A percentile compares a stretch with the other conserved stretches of the same genome.
Conservation (phyloP, 192 early-diverging fungal genomes). For the Radiomyces spectabilis region DNA sequence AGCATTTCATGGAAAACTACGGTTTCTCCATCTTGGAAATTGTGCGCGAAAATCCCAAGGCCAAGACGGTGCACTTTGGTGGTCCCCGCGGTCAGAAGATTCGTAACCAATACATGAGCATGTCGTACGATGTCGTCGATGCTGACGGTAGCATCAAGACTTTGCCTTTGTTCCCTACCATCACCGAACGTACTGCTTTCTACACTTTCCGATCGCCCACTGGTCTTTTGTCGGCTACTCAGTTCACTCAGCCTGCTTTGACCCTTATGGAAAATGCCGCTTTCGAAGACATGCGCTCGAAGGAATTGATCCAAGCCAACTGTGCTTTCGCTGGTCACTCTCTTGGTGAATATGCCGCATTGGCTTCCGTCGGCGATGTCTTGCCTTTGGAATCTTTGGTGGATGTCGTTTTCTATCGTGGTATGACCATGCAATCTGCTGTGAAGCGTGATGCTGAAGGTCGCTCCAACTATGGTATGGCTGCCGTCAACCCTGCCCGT, state of each 20-base stretch:
- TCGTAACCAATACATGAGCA: constrained; percentile 74
- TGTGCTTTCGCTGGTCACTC: constrained; percentile 89
- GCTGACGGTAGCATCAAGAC: constrained; percentile 67
- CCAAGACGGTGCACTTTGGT: constrained; percentile 84
- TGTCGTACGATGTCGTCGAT: constrained; percentile 88
- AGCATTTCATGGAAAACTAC: constrained; percentile 78
- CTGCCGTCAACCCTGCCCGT: constrained; percentile 87
- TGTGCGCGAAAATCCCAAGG: constrained; percentile 78
- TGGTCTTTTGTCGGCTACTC: constrained; percentile 87
- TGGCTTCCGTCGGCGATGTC: constrained; percentile 83
- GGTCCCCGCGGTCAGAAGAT: constrained; percentile 76
- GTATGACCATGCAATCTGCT: constrained; percentile 97
- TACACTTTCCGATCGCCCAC: constrained; percentile 81
- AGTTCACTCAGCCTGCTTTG: constrained; percentile 92
- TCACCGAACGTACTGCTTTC: constrained; percentile 57
- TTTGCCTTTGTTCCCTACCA: constrained; percentile 82
- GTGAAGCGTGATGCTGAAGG: constrained; percentile 71
- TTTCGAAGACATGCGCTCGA: constrained; percentile 83
- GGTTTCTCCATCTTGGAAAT: constrained; percentile 87
- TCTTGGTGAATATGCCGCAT: constrained; percentile 91
- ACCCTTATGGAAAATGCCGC: constrained; percentile 87
- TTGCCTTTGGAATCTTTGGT: constrained; percentile 77
- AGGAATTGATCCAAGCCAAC: constrained; percentile 79
- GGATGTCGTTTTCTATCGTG: constrained; percentile 93
- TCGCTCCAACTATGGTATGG: constrained; percentile 92